These are phyloP conservation scores for Stagonosporopsis cucurbitacearum DNA, from an alignment of 2,329 filamentous ascomycete genomes.

Conservation along the genomic window DNA sequence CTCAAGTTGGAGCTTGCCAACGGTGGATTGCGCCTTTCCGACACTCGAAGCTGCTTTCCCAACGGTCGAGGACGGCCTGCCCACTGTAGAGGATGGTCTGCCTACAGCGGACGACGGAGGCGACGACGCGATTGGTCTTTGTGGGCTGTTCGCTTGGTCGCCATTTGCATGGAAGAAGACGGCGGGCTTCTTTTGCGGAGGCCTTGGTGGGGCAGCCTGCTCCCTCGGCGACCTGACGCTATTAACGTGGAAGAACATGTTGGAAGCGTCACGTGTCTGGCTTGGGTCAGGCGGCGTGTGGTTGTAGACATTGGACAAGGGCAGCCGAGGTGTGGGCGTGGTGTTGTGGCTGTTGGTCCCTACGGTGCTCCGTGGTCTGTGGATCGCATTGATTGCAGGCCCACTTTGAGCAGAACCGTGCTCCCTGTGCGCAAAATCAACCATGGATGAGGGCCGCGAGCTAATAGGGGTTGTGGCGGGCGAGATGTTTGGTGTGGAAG, in stretches of 20 bases:
- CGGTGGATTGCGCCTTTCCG: constrained; percentile 17
- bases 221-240: constrained; percentile 61
- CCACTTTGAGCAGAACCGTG: constrained; percentile 35
- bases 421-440: constrained; percentile 40
- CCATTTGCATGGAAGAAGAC: constrained; percentile 61
- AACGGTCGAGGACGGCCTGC: constrained; percentile 1
- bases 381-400: constrained; percentile 29
- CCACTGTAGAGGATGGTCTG: constrained; percentile 5
- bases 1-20: constrained; percentile 33
- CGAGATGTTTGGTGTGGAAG: constrained; percentile 69
- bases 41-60: constrained; percentile 17
- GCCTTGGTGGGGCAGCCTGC: constrained; percentile 35
- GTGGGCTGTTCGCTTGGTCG: constrained; percentile 49
- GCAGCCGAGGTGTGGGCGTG: constrained; percentile 33
- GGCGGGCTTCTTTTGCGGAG: constrained; percentile 52
- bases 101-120: constrained; percentile 44
- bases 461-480: constrained; percentile 54
- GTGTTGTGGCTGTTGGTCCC: constrained; percentile 31
- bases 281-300: constrained; percentile 36
- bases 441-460: constrained; percentile 44
- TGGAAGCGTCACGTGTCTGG: constrained; percentile 42
- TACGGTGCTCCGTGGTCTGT: constrained; percentile 48
- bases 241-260: constrained; percentile 93
- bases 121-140: constrained; percentile 35
- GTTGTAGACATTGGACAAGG: constrained; percentile 35